Conservation (phyloP, 1,139 yeast species). For the Eremothecium coryli region DNA sequence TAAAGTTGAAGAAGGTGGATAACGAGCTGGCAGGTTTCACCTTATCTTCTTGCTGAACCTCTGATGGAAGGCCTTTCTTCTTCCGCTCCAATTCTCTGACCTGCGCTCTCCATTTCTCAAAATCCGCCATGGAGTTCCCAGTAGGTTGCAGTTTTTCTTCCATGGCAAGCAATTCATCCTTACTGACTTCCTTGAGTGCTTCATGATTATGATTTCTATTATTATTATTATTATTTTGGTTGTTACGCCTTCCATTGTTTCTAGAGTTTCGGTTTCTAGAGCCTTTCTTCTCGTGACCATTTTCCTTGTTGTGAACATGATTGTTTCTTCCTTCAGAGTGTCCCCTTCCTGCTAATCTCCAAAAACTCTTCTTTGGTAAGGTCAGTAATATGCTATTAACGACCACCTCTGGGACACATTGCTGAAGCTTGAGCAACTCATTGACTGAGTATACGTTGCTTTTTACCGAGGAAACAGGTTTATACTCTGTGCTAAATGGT, state of each 20-base stretch:
- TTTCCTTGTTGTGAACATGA: conserved; percentile 7
- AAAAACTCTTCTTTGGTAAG: conserved; percentile 29
- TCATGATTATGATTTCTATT: conserved; percentile 7
- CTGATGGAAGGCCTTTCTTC: conserved; percentile 35
- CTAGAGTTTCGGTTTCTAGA: conserved; percentile 10
- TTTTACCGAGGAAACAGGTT: conserved; percentile 15
- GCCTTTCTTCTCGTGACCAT: conserved; percentile 8
- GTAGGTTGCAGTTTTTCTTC: conserved; percentile 31
- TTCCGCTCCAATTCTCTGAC: conserved; percentile 50
- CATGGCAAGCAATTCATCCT: conserved; percentile 23
- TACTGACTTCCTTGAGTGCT: conserved; percentile 11
- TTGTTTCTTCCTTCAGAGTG: conserved; percentile 15
- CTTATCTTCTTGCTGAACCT: conserved; percentile 6
- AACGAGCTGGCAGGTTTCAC: conserved; percentile 20
- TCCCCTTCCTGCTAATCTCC: conserved; percentile 25
- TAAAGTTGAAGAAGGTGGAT: conserved; percentile 26
- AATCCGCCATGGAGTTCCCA: conserved; percentile 56
- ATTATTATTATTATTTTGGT: conserved; percentile 15
- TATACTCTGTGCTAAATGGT: conserved; percentile 13
- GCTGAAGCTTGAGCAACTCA: conserved; percentile 16
- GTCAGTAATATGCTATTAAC: conserved; percentile 10
- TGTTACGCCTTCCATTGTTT: conserved; percentile 10
- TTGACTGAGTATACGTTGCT: conserved; percentile 19
- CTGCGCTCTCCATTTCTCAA: conserved; percentile 59
- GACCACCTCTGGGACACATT: conserved; percentile 14